These are phyloP conservation scores for Rhododendron kiyosumense DNA, from an alignment of 148 eudicot genomes.

Conservation along the genomic window DNA sequence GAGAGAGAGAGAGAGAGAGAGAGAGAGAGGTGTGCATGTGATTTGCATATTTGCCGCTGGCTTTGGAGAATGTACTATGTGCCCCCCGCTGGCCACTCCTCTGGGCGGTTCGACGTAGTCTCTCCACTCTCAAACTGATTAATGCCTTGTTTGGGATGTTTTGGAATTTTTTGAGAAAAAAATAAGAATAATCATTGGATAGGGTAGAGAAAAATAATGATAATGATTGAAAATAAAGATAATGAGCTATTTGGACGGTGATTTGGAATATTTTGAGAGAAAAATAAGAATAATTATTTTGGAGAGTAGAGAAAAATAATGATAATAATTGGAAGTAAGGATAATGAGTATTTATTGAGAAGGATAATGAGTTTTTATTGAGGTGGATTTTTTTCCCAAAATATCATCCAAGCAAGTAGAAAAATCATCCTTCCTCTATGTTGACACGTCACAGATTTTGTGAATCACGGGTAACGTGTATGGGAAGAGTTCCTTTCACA, in stretches of 20 bases:
- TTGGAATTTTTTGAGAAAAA: no score
- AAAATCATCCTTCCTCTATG: not conserved
- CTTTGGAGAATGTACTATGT: not conserved
- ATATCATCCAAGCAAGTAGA: not conserved
- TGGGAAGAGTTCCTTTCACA: not conserved
- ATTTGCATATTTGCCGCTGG: not conserved
- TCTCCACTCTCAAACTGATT: not conserved
- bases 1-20: not conserved
- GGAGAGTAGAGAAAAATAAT: no score
- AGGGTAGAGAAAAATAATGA: no score
- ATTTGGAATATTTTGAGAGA: no score
- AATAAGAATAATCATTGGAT: no score
- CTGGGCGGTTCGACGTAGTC: not conserved
- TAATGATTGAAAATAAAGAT: no score
- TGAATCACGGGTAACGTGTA: not conserved
- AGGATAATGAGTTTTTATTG: rapidly evolving
- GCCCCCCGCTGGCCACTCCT: not conserved
- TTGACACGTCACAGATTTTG: not conserved
- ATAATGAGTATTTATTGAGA: no score
- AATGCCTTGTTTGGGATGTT: no score
- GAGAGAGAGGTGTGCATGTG: not conserved
- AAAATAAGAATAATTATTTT: no score
- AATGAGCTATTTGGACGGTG: no score
- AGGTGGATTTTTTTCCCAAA: no score
- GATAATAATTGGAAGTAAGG: no score